Percentiles rank a stretch among this genome's conserved stretches.
Evolutionary conservation across 2,329 filamentous ascomycete genomes (phyloP).

Genomic region (Monosporascus sp.): DNA sequence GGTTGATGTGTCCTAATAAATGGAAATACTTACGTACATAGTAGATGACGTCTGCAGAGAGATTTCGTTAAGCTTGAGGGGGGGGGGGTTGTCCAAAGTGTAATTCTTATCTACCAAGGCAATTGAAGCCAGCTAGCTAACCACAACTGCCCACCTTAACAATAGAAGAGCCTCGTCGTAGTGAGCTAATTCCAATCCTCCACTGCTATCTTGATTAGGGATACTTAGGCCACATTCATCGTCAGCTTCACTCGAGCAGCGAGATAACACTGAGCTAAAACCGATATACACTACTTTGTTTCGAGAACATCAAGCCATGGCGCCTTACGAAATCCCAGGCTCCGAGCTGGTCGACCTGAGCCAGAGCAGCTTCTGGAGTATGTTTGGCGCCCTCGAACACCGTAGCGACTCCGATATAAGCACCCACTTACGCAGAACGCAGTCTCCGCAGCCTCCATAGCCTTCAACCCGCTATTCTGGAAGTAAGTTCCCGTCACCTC

Average conservation of each 20-base stretch:
- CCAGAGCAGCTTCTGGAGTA: constrained; percentile 63
- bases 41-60: not conserved
- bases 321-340: constrained; percentile 26
- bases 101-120: too few relatives aligned
- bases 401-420: constrained; percentile 4
- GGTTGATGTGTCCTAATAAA: not conserved
- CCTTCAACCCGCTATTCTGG: constrained; percentile 99
- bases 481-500: constrained; percentile 61
- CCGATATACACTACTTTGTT: not conserved
- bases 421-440: constrained; percentile 8
- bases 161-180: too few relatives aligned
- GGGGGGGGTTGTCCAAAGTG: too few relatives aligned
- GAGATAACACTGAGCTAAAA: not conserved
- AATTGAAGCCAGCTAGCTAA: too few relatives aligned
- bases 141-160: too few relatives aligned
- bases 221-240: not conserved
- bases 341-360: constrained; percentile 55
- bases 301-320: constrained; percentile 27
- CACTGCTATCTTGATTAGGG: too few relatives aligned
- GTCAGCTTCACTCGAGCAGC: constrained; percentile 1
- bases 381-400: constrained; percentile 22
- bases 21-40: not conserved
- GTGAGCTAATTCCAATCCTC: too few relatives aligned
- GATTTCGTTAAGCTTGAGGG: not conserved
- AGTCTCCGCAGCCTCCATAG: constrained; percentile 79